These are phyloP conservation scores for Globisporangium radiosum DNA, from an alignment of 352 stramenopile genomes.

Conservation along the genomic window DNA sequence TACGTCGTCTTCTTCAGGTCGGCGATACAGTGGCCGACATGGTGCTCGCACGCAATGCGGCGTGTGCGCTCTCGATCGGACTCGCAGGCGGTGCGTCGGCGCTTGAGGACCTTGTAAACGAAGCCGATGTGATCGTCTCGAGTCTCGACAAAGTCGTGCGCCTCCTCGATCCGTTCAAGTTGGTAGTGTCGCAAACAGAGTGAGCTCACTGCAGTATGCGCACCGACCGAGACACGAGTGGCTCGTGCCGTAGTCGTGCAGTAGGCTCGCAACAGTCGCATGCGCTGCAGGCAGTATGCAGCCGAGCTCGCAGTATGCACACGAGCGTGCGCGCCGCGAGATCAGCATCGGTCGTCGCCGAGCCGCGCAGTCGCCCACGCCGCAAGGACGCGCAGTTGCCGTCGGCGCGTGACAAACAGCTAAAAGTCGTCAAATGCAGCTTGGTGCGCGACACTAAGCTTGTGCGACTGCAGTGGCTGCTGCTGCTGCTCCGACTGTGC, in stretches of 20 bases:
- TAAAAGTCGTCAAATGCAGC: constrained; percentile 55
- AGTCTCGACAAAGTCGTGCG: constrained; percentile 38
- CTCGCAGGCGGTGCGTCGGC: constrained; percentile 33
- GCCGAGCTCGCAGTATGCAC: constrained; percentile 39
- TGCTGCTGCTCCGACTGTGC: not conserved
- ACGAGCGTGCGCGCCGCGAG: constrained; percentile 49
- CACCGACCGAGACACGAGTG: constrained; percentile 43
- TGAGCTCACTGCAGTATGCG: constrained; percentile 29
- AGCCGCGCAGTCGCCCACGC: constrained; percentile 36
- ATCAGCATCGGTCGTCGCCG: constrained; percentile 27
- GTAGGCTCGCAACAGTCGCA: not conserved
- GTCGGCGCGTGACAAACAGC: constrained; percentile 47
- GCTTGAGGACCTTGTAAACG: constrained; percentile 29
- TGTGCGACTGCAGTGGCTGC: constrained; percentile 7
- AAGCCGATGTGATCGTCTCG: constrained; percentile 44
- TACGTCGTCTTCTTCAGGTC: constrained; percentile 14
- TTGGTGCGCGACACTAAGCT: constrained; percentile 20
- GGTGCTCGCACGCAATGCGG: constrained; percentile 21
- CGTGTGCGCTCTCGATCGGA: constrained; percentile 32
- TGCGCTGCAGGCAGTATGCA: constrained; percentile 58
- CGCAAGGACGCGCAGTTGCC: constrained; percentile 31
- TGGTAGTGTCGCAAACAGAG: constrained; percentile 24
- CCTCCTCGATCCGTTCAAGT: constrained; percentile 12
- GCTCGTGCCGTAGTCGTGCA: constrained; percentile 45
- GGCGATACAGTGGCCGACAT: constrained; percentile 47